Evolutionary conservation across 352 stramenopile genomes (phyloP).

Genomic region (Phytophthora kernoviae): DNA sequence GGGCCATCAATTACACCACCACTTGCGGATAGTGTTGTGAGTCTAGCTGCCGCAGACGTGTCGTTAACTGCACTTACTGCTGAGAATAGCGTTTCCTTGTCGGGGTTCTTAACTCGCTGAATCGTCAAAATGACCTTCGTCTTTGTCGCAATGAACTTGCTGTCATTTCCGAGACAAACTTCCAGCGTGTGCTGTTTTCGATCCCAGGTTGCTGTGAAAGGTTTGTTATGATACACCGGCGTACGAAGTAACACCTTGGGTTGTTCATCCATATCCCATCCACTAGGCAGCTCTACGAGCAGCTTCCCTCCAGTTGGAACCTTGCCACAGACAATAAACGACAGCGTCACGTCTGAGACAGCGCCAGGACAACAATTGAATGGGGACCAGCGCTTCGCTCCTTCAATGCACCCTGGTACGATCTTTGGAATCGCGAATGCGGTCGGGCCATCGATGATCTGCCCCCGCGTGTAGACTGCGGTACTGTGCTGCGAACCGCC

Average conservation of each 20-base stretch:
- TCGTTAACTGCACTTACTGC: constrained; percentile 2
- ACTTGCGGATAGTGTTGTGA: constrained; percentile 57
- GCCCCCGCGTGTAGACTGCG: constrained; percentile 60
- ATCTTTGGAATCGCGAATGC: constrained; percentile 57
- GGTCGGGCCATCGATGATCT: constrained; percentile 65
- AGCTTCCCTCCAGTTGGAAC: constrained; percentile 49
- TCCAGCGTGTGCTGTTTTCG: constrained; percentile 61
- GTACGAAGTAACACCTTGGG: constrained; percentile 51
- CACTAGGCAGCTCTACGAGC: constrained; percentile 57
- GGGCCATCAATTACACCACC: constrained; percentile 71
- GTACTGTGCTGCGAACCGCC: constrained; percentile 51
- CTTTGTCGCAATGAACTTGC: constrained; percentile 32
- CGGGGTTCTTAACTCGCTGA: constrained; percentile 53
- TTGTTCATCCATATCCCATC: constrained; percentile 64
- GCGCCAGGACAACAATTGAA: constrained; percentile 58
- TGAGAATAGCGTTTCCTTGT: constrained; percentile 41
- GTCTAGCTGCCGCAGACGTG: constrained; percentile 16
- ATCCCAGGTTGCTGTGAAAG: constrained; percentile 43
- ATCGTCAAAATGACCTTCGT: constrained; percentile 49
- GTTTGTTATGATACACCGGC: constrained; percentile 33
- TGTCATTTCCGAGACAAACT: constrained; percentile 37
- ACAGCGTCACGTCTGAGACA: constrained; percentile 61
- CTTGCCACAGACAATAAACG: constrained; percentile 45
- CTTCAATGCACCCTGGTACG: constrained; percentile 49
- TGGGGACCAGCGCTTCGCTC: constrained; percentile 52